phyloP scores from a whole-genome alignment of 2,329 filamentous ascomycete genomes.

The Fusarium verticillioides region DNA sequence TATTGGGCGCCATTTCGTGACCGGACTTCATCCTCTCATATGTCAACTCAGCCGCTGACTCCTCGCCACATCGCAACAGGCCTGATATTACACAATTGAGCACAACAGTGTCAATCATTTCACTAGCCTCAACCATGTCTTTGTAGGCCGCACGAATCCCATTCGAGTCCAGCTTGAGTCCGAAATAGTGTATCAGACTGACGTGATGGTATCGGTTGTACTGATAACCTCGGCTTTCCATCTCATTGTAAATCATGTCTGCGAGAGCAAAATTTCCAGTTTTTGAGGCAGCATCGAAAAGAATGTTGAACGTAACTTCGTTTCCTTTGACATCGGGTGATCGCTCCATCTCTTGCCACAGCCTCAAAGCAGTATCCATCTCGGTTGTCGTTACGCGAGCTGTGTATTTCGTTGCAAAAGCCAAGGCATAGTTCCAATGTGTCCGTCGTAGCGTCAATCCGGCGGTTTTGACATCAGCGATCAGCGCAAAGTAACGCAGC shows the following conservation, averaged over 20 bases:
- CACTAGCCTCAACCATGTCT: conserved; percentile 83
- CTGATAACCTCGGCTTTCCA: conserved; percentile 73
- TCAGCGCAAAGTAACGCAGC: conserved; percentile 83
- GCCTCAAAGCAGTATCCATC: conserved; percentile 69
- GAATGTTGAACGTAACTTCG: conserved; percentile 89
- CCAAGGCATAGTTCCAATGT: conserved; percentile 88
- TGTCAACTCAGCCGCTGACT: conserved; percentile 79
- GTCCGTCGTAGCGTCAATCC: conserved; percentile 72
- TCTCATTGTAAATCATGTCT: conserved; percentile 86
- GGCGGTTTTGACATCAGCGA: conserved; percentile 84
- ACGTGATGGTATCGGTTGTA: conserved; percentile 85
- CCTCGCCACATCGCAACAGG: conserved; percentile 80
- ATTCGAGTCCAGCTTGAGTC: conserved; percentile 76
- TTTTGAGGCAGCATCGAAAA: conserved; percentile 90
- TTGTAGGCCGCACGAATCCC: conserved; percentile 82
- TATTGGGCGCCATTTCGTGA: conserved; percentile 53
- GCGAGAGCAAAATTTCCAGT: conserved; percentile 85
- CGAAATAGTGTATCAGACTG: conserved; percentile 85
- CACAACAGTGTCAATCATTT: conserved; percentile 87
- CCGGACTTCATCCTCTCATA: conserved; percentile 85
- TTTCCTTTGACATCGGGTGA: conserved; percentile 72
- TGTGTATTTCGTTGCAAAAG: conserved; percentile 79
- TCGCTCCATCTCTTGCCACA: conserved; percentile 93
- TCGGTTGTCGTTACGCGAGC: conserved; percentile 70
- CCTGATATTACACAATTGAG: conserved; percentile 88